A percentile compares a stretch with the other conserved stretches of the same genome.
These are phyloP conservation scores for Ganoderma multipileum DNA, from an alignment of 1,284 basidiomycete genomes.

Conservation along the genomic window DNA sequence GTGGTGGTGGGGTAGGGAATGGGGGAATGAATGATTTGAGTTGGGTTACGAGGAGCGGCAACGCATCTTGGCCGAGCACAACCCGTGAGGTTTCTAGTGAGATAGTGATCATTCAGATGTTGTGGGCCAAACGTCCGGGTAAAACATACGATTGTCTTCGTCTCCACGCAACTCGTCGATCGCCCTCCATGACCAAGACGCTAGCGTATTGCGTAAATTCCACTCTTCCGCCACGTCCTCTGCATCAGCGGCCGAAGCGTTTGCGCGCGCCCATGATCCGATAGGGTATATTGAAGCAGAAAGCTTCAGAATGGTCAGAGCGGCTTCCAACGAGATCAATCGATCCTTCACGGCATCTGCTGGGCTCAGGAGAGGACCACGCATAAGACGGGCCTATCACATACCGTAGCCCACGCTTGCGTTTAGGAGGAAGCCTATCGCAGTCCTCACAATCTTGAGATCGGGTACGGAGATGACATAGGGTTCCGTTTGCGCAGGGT, in stretches of 20 bases:
- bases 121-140: not conserved
- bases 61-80: conserved; percentile 64
- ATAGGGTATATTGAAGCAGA: conserved; percentile 74
- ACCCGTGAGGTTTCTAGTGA: conserved; percentile 49
- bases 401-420: conserved; percentile 79
- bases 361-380: not conserved
- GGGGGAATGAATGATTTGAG: conserved; percentile 66
- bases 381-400: conserved; percentile 29
- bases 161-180: conserved; percentile 46
- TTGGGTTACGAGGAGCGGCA: conserved; percentile 67
- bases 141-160: conserved; percentile 34
- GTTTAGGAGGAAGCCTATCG: conserved; percentile 83
- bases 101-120: not conserved
- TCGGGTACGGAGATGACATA: conserved; percentile 62
- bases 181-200: conserved; percentile 79
- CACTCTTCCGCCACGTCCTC: conserved; percentile 59
- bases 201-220: conserved; percentile 67
- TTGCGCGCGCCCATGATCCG: conserved; percentile 57
- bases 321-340: conserved; percentile 70
- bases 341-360: conserved; percentile 75
- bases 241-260: conserved; percentile 27
- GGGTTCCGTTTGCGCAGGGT: conserved; percentile 49
- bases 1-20: conserved; percentile 45
- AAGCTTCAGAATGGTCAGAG: conserved; percentile 70
- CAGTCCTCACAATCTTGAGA: conserved; percentile 77